phyloP scores from a whole-genome alignment of 2,329 filamentous ascomycete species.

The Sporothrix brasiliensis region DNA sequence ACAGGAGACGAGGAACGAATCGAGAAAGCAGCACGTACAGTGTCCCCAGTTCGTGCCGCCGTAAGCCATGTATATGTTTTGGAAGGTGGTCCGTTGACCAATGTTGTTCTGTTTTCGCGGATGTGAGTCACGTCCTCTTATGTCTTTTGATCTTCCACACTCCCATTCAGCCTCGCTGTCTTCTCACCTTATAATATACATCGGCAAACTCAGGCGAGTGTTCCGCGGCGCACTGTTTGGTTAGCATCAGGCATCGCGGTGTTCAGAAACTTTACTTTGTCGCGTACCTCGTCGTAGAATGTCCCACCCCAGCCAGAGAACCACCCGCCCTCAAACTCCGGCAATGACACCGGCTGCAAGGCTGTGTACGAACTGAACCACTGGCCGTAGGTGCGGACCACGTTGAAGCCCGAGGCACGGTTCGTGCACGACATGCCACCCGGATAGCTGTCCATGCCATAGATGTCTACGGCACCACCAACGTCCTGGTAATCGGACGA shows the following conservation, averaged over 20 bases:
- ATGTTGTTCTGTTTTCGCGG: constrained; percentile 49
- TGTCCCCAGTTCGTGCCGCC: constrained; percentile 83
- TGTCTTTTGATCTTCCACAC: background rate
- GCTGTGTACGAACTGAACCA: constrained; percentile 60
- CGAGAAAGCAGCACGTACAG: constrained; percentile 36
- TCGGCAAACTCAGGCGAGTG: constrained; percentile 54
- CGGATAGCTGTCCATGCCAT: constrained; percentile 53
- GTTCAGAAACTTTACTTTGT: background rate
- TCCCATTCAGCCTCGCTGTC: background rate
- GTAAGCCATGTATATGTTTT: constrained; percentile 54
- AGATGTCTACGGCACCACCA: constrained; percentile 57
- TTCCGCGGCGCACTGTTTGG: constrained; percentile 46
- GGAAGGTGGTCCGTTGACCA: constrained; percentile 52
- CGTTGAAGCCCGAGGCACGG: constrained; percentile 51
- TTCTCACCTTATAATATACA: constrained; percentile 54
- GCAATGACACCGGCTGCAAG: constrained; percentile 56
- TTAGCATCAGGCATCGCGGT: background rate
- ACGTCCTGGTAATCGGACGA: constrained; percentile 59
- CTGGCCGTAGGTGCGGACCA: constrained; percentile 58
- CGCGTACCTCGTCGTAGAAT: constrained; percentile 52
- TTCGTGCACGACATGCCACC: constrained; percentile 56
- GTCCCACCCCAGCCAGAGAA: constrained; percentile 68
- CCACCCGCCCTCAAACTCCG: constrained; percentile 64
- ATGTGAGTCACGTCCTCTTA: background rate
- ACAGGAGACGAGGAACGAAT: background rate